Conservation (phyloP, 2,329 filamentous ascomycete species). For the Claviceps quebecensis region DNA sequence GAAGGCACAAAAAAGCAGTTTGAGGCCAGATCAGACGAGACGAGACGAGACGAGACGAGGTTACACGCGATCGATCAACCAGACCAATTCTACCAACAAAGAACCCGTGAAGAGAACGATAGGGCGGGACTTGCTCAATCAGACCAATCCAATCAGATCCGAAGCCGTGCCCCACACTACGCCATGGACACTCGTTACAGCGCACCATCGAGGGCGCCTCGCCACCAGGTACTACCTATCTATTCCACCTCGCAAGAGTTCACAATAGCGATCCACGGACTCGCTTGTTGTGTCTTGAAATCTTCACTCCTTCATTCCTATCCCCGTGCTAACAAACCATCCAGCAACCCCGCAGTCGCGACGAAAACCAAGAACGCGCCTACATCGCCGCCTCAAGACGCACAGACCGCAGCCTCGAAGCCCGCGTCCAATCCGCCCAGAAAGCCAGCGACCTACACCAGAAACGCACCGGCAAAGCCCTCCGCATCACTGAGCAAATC, state of each 20-base stretch:
- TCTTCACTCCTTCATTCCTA: no score
- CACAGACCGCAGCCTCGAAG: slow-evolving; percentile 75
- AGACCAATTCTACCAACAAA: not conserved
- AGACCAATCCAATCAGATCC: not conserved
- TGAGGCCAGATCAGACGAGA: no score
- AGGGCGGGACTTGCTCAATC: not conserved
- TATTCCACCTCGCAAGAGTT: no score
- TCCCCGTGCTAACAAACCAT: not conserved
- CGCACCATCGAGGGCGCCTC: not conserved
- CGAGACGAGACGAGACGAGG: no score
- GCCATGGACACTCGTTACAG: not conserved
- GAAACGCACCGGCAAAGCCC: slow-evolving; percentile 65
- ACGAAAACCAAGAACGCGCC: slow-evolving; percentile 74
- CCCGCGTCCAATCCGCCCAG: slow-evolving; percentile 72
- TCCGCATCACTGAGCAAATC: slow-evolving; percentile 73
- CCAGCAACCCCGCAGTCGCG: slow-evolving; percentile 14
- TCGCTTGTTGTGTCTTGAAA: no score
- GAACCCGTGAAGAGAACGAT: not conserved
- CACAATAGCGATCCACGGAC: no score
- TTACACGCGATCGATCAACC: no score
- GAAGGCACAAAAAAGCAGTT: no score
- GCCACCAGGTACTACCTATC: not conserved
- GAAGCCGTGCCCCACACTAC: not conserved
- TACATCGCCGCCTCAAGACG: slow-evolving; percentile 85
- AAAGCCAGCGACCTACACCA: slow-evolving; percentile 88